These are phyloP conservation scores for Cordyceps militaris DNA, from an alignment of 2,329 filamentous ascomycete genomes.

Conservation along the genomic window DNA sequence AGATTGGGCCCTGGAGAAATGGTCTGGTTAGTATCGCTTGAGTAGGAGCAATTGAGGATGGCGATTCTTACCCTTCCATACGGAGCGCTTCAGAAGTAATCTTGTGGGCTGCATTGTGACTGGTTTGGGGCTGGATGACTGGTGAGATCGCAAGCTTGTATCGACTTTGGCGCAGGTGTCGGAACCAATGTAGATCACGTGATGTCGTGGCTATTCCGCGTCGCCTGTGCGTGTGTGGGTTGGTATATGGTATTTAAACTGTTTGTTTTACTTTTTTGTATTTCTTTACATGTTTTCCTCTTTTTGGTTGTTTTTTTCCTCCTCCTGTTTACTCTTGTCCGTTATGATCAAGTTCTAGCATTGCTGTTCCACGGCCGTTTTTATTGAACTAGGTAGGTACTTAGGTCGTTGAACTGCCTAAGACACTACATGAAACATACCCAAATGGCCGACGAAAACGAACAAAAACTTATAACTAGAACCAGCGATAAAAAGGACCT, in stretches of 20 bases:
- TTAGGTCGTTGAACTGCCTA: no score
- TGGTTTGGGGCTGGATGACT: constrained; percentile 3
- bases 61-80: constrained; percentile 69
- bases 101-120: constrained; percentile 61
- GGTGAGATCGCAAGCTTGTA: neutral
- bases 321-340: no score
- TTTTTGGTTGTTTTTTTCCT: neutral
- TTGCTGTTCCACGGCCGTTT: no score
- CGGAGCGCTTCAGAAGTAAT: constrained; percentile 64
- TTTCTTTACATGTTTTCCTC: no score
- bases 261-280: neutral
- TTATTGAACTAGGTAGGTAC: no score
- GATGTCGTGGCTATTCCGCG: neutral
- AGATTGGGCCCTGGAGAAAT: constrained; percentile 41
- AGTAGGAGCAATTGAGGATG: neutral
- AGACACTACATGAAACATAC: no score
- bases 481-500: no score
- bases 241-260: neutral
- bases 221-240: neutral
- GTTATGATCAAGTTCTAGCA: no score
- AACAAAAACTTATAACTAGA: no score
- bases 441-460: no score
- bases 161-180: neutral
- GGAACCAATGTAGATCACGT: constrained; percentile 1
- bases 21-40: neutral